A percentile compares a stretch with the other conserved stretches of the same genome.
phyloP scores from a whole-genome alignment of 495 filamentous ascomycete genomes.

The Penicillium ochrochloron region DNA sequence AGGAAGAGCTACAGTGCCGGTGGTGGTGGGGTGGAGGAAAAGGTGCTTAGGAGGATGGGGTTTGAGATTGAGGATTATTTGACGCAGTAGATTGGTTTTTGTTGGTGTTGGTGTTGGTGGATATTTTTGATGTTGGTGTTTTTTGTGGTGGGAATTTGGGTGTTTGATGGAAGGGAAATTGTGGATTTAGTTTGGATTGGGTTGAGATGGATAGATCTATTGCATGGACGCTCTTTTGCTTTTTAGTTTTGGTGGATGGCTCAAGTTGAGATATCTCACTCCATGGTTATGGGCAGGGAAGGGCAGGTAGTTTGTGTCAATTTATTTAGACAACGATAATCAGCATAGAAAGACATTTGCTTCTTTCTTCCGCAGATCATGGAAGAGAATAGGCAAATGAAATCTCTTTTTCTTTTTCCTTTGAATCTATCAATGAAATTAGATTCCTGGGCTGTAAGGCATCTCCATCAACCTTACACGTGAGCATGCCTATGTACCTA shows the following conservation, averaged over 20 bases:
- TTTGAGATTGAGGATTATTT: slow-evolving; percentile 88
- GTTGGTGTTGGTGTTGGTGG: neutral
- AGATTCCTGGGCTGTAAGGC: no score
- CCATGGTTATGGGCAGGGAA: neutral
- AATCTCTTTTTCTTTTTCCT: no score
- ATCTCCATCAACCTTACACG: no score
- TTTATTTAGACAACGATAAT: neutral
- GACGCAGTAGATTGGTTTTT: slow-evolving; percentile 24
- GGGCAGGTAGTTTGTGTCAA: neutral
- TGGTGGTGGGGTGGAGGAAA: slow-evolving; percentile 60
- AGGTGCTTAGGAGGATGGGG: slow-evolving; percentile 68
- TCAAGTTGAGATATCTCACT: neutral
- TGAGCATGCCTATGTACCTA: no score
- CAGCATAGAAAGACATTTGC: no score
- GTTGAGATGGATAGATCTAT: neutral
- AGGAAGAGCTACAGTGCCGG: slow-evolving; percentile 46
- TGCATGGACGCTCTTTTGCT: neutral
- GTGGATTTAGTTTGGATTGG: neutral
- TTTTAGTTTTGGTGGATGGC: neutral
- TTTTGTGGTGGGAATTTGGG: neutral
- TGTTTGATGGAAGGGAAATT: neutral
- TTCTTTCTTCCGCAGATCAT: no score
- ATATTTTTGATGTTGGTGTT: neutral
- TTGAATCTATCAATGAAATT: no score
- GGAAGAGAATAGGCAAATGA: no score